Evolutionary conservation across 768 basidiomycete species (phyloP).

Genomic region (Tricholoma terreum): DNA sequence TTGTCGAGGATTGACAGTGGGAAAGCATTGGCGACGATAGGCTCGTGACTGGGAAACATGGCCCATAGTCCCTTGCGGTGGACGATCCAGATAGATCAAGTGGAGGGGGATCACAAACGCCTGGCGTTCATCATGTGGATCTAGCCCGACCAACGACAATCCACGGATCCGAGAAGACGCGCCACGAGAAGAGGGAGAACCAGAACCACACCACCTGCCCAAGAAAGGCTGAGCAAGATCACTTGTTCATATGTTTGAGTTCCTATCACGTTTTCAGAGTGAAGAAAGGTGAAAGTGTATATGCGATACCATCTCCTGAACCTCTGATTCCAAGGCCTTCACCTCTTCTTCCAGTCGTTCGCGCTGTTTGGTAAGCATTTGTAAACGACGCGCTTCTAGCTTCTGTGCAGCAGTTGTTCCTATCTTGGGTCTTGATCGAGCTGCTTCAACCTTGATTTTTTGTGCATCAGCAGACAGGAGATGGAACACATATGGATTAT

Average conservation of each 20-base stretch:
- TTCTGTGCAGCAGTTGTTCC: slow-evolving; percentile 58
- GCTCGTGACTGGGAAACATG: neutral
- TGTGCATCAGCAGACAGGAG: neutral
- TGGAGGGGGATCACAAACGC: neutral
- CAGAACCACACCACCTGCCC: too few species aligned
- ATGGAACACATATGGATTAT: slow-evolving; percentile 1
- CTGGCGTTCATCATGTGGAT: neutral
- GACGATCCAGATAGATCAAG: neutral
- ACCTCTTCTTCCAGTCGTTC: slow-evolving; percentile 67
- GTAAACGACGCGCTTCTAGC: slow-evolving; percentile 61
- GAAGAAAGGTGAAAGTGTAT: neutral
- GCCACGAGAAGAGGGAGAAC: too few species aligned
- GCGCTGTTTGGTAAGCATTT: slow-evolving; percentile 62
- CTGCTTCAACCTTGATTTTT: slow-evolving; percentile 51
- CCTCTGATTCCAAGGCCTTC: slow-evolving; percentile 55
- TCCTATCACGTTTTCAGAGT: slow-evolving; percentile 11
- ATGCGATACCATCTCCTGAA: slow-evolving; percentile 49
- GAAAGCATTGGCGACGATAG: neutral
- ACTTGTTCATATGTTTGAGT: slow-evolving; percentile 15
- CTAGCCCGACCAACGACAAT: neutral
- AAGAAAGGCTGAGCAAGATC: neutral
- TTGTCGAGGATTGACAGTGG: neutral
- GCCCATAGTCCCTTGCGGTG: neutral
- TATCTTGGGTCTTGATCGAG: slow-evolving; percentile 43
- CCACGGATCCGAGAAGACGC: neutral